Conservation (phyloP, 768 basidiomycete species). For the Leccinellum luteum region DNA sequence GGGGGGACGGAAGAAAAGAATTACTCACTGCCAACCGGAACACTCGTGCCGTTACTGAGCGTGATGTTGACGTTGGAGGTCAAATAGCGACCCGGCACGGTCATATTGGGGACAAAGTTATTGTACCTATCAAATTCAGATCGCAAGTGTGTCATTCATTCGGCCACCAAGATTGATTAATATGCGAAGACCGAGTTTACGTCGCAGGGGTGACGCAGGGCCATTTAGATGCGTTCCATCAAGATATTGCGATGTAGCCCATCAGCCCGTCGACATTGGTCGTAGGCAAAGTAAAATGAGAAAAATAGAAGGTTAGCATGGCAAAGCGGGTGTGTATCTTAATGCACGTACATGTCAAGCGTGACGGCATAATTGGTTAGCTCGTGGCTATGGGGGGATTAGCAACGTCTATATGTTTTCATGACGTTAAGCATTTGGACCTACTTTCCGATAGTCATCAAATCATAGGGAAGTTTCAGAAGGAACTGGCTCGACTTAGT, state of each 20-base stretch:
- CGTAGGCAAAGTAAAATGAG: not conserved
- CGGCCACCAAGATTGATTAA: not conserved
- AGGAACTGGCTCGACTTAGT: constrained; percentile 37
- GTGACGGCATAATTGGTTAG: constrained; percentile 66
- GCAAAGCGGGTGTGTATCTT: not conserved
- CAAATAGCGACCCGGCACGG: constrained; percentile 75
- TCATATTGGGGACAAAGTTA: constrained; percentile 63
- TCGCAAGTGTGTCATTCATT: not conserved
- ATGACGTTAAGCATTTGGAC: constrained; percentile 20
- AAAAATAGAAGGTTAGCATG: constrained; percentile 3
- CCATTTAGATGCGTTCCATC: not conserved
- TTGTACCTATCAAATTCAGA: constrained; percentile 40
- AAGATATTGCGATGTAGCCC: not conserved
- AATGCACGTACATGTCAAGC: constrained; percentile 54
- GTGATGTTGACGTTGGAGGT: constrained; percentile 81
- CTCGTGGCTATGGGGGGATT: constrained; percentile 59
- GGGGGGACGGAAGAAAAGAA: constrained; percentile 2
- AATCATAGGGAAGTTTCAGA: constrained; percentile 70
- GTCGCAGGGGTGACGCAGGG: not conserved
- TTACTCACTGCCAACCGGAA: constrained; percentile 44
- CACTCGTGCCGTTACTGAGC: constrained; percentile 20
- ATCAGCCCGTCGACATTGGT: not conserved
- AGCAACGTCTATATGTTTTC: not conserved
- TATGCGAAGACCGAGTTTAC: not conserved
- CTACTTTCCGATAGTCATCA: constrained; percentile 82